Evolutionary conservation across 2,329 filamentous ascomycete genomes (phyloP), one percentile per base, ranked within the genome.

Genomic region (Corinectria fuckeliana): DNA sequence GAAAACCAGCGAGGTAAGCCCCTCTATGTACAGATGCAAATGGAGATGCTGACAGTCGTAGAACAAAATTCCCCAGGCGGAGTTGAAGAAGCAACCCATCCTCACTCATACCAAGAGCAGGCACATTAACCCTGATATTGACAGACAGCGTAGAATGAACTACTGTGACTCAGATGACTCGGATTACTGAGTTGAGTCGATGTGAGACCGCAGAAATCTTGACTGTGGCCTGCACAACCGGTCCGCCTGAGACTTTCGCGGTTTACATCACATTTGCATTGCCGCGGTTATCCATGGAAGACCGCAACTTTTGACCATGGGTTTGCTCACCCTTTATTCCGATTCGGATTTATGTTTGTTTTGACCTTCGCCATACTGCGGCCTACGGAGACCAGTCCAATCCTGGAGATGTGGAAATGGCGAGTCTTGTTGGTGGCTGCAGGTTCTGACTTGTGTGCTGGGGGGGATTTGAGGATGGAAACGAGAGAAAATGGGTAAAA

Each of bases 111-210:
- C 42, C 9, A 49, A 49, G 10, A 51, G 60, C 0, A 53, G 50
- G 11, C 60, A 62, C 23, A 20, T 66, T 5, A 51, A 69, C 6
- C 58, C 60, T 5, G 55, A 58, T 11, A 32, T 64, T 5, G 66
- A 70, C 20, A 53, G 41, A 14, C 62, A 69, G 50, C 52, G 60
- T 10, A 62, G 51, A 9, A 48, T 62, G 20, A 60, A 63, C 23
- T 68, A 71, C 9, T 65, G 66, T 21, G 63, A 69, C 16, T 67
- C 65, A 4, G 65, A 72, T 4, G 64, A 71, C 26, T 69, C 62
- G 6, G 48, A 65, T 21, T 68, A 57, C 18, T 64, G 36, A 58
- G 16, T 20, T 16, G n/a, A 36, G 32, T 9, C 14, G 32, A 8
- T 36, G 6, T 14, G 30, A 36, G 3, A n/a, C 8, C n/a, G 7